Evolutionary conservation across 306 rosid genomes (phyloP), one percentile per base, ranked within the genome.

Genomic region (Cucumis melo): DNA sequence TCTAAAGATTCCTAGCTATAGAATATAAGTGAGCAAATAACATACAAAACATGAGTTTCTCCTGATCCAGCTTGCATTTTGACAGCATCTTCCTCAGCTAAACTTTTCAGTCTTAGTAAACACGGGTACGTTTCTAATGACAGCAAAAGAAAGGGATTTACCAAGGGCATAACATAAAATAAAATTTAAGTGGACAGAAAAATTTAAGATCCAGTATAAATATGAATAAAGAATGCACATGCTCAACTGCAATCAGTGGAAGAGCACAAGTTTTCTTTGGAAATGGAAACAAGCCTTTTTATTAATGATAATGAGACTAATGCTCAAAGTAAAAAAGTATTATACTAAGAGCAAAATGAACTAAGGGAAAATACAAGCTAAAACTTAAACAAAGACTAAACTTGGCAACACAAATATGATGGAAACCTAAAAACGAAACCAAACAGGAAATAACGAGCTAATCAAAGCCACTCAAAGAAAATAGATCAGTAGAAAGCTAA

Each of bases 1-100:
- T 75, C 77, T 83, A 77, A 76, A 46, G 21, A 71, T 71, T 71
- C 75, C 21, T 29, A 50, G 21, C 77, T 9, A 50, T 75, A 0
- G 75, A 21, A 66, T 84, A 9, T 23, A 76, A 19, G 20, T 14
- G 50, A 59, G 51, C n/a, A 24, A 67, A 32, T 39, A 59, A 81
- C 97, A 64, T 89, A 95, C 99, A 95, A 95, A 79, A 95, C 68
- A 77, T 92, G 98, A 78, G 90, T 87, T 88, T 95, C 98, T 77
- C 91, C 82, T 19, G 98, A 92, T 85, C 98, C 99, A 80, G 99
- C 92, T 84, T 88, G 96, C 97, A 90, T 79, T 80, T 81, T 91
- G 82, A 95, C 75, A 34, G 90, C 86, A 79, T 95, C 99, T 63
- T 92, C 98, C 81, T 95, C 99, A 74, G 84, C 75, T 72, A 80